Percentiles rank a stretch among this genome's conserved stretches.
phyloP scores from a whole-genome alignment of 306 rosid genomes.

The Senna siamea region DNA sequence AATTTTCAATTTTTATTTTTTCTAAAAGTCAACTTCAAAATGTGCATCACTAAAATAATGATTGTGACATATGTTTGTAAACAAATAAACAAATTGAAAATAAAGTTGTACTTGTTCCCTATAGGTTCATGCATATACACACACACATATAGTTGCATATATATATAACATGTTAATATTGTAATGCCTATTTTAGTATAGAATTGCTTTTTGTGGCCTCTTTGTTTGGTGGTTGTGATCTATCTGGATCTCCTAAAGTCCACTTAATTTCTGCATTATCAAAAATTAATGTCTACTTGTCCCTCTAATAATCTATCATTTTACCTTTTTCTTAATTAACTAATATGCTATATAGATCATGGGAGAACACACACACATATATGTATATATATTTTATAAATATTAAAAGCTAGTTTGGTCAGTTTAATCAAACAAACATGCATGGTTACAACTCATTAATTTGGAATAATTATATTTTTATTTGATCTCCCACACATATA shows the following conservation, averaged over 20 bases:
- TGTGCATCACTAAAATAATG: constrained; percentile 28
- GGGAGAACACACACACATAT: neutral
- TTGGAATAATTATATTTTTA: neutral
- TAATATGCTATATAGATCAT: neutral
- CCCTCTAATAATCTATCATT: constrained; percentile 1
- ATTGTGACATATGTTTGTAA: constrained; percentile 22
- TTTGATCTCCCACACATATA: no score
- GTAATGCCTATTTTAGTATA: neutral
- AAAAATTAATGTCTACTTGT: constrained; percentile 26
- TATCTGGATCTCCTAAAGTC: constrained; percentile 30
- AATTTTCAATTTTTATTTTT: neutral
- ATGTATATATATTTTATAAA: neutral
- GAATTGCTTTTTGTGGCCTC: neutral
- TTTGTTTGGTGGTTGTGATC: constrained; percentile 5
- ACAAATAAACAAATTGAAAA: neutral
- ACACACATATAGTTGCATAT: no score
- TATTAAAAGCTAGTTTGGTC: neutral
- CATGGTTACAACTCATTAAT: neutral
- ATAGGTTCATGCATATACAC: constrained; percentile 13
- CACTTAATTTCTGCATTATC: constrained; percentile 30
- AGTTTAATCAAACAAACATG: neutral
- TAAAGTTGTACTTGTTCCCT: constrained; percentile 32
- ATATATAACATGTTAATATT: no score
- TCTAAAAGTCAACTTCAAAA: constrained; percentile 39
- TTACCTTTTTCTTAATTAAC: constrained; percentile 13